Evolutionary conservation across 148 eudicot species (phyloP).

Genomic region (Pouteria glomerata): DNA sequence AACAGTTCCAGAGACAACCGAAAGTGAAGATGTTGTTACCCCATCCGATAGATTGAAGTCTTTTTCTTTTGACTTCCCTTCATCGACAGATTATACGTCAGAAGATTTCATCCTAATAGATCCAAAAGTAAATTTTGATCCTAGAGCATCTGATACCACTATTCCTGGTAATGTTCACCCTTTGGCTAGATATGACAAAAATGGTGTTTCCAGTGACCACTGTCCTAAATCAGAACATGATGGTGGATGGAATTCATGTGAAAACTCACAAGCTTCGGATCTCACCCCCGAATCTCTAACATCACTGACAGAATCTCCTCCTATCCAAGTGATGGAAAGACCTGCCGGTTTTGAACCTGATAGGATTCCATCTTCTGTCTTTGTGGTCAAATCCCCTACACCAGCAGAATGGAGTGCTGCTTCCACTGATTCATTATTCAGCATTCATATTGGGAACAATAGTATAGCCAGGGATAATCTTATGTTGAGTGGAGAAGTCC

Average conservation of each 20-base stretch:
- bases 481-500: background rate
- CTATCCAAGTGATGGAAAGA: conserved; percentile 10
- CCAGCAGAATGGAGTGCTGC: conserved; percentile 7
- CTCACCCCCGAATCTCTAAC: conserved; percentile 5
- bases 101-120: conserved; percentile 9
- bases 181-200: background rate
- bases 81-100: background rate
- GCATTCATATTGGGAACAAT: conserved; percentile 8
- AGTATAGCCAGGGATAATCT: background rate
- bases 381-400: background rate
- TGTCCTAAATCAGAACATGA: background rate
- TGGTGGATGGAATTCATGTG: background rate
- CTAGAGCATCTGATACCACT: background rate
- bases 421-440: conserved; percentile 13
- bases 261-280: background rate
- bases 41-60: conserved; percentile 3
- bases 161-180: background rate
- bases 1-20: background rate
- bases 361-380: conserved; percentile 7
- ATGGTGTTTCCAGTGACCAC: background rate
- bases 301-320: conserved; percentile 13
- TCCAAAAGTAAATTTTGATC: background rate
- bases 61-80: background rate
- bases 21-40: background rate
- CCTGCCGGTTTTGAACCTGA: conserved; percentile 5